These are phyloP conservation scores for Colletotrichum sublineola DNA, from an alignment of 2,329 filamentous ascomycete genomes.

Conservation along the genomic window DNA sequence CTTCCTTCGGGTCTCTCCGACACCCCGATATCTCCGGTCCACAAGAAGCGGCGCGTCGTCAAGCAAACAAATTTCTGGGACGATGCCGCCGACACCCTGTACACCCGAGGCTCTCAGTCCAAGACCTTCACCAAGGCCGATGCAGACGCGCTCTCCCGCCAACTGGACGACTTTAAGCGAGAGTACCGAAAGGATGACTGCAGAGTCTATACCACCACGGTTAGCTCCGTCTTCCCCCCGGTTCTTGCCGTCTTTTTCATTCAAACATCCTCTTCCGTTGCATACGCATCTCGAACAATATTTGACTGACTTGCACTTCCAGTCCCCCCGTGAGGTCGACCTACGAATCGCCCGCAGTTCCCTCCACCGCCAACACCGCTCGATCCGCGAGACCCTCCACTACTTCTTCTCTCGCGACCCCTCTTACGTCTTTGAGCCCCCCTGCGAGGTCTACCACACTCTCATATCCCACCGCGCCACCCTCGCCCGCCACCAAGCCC, in stretches of 20 bases:
- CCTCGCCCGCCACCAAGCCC: not conserved
- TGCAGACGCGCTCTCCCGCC: not conserved
- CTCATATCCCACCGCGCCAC: not conserved
- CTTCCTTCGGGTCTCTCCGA: not conserved
- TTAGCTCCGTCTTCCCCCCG: not conserved
- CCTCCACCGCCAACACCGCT: constrained; percentile 2
- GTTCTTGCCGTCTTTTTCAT: no score
- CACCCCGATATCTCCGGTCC: not conserved
- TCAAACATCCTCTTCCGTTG: not conserved
- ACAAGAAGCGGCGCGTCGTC: not conserved
- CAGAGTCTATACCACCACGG: not conserved
- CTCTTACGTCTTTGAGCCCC: not conserved
- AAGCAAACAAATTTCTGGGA: not conserved
- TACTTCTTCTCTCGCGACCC: not conserved
- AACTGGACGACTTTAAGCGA: not conserved
- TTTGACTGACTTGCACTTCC: not conserved
- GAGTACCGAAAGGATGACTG: not conserved
- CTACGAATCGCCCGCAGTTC: constrained; percentile 8
- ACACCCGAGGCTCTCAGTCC: no score
- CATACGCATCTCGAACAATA: no score
- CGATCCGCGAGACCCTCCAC: constrained; percentile 4
- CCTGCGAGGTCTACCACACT: not conserved
- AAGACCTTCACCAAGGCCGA: not conserved
- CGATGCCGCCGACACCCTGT: fast-evolving
- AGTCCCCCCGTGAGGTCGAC: constrained; percentile 10